Evolutionary conservation across 2,329 filamentous ascomycete species (phyloP), one percentile per base, ranked within the genome.

Genomic region (Colletotrichum sp.): DNA sequence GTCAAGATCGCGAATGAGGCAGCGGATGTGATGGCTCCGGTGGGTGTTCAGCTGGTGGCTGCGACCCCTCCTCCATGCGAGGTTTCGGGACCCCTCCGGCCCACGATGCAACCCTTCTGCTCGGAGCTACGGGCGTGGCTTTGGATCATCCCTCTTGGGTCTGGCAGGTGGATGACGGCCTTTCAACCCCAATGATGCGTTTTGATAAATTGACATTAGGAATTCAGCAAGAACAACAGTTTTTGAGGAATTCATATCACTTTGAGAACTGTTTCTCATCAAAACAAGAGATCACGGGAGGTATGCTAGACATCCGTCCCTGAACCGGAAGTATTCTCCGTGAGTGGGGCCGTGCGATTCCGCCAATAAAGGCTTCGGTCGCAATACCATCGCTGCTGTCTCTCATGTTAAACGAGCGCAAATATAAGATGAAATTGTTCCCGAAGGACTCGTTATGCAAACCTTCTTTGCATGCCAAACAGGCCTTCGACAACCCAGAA

Each of bases 21-120:
- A 34, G 64, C 73, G 73, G 73, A 75, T 8, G 70, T n/a, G 25
- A 57, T 73, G 73, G 59, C 55, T 75, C 73, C 73, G 73, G 16
- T 25, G 16, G 32, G 3, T 6, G 39, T 48, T 7, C 39, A 63
- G 27, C 34, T 68, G 28, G 69, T 73, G 64, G 27, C n/a, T 72
- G 63, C 61, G 22, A 34, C 32, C 52, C 32, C 32, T 27, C 32
- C 39, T 65, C 5, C 28, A 61, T 36, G n/a, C 36, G 55, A 59
- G n/a, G 27, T 44, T 39, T 30, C 25, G 70, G 27, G 8, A 25
- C 16, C 44, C n/a, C 48, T 34, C 28, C 16, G 27, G 15, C 8
- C 8, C 55, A 61, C 57, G 34, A 71, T 44, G 60, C 19, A 27
- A 60, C 57, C 57, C 44, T 30, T 34, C n/a, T 64, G 19, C 44